Base-by-base conservation (phyloP, 1,284 basidiomycete species). In the Limonomyces culmigenus region DNA sequence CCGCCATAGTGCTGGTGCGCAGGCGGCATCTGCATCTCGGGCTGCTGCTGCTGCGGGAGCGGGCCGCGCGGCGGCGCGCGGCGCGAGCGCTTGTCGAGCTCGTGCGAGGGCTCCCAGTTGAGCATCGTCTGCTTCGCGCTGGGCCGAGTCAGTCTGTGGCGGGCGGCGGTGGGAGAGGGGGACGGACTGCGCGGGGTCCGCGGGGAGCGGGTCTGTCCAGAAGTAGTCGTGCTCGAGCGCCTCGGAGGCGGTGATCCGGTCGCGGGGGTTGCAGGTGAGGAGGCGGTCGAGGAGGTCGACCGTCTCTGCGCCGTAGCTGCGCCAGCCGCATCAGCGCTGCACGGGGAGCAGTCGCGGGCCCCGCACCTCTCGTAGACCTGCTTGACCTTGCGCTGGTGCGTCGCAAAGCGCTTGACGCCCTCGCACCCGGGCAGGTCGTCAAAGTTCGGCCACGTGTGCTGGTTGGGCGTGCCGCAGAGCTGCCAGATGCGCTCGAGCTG, bases 191-290 rank as follows among this genome's bases (percentile, higher is more conserved):
- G 76, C 79, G 0, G 83, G 75, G 55, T 83, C 78, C n/a, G 83
- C 84, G 12, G 86, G 78, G 19, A 85, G 47, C 0, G 87, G 86
- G 43, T 84, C 76, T 1, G 74, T 78, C 83, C 85, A 92, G 56
- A 95, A 95, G 58, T 93, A 95, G 35, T 88, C 76, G 50, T 95
- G 89, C 42, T 80, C 74, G 43, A 93, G 71, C 3, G 86, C 85
- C 48, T 91, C 74, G 16, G 73, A 57, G 6, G 95, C 95, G 6
- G 93, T 95, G 41, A 96, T 72, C 25, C 93, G 71, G 46, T 91
- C 79, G 50, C 80, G 74, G 33, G 95, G 93, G 54, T 97, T 87
- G 54, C 92, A 91, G 4, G 74, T 75, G 36, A 98, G 59, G 33
- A 98, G 62, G 56, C 84, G 87, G 54, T 98, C 95, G 39, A 97